phyloP scores from a whole-genome alignment of 139 green algal genomes.

The Chlorella sorokiniana region DNA sequence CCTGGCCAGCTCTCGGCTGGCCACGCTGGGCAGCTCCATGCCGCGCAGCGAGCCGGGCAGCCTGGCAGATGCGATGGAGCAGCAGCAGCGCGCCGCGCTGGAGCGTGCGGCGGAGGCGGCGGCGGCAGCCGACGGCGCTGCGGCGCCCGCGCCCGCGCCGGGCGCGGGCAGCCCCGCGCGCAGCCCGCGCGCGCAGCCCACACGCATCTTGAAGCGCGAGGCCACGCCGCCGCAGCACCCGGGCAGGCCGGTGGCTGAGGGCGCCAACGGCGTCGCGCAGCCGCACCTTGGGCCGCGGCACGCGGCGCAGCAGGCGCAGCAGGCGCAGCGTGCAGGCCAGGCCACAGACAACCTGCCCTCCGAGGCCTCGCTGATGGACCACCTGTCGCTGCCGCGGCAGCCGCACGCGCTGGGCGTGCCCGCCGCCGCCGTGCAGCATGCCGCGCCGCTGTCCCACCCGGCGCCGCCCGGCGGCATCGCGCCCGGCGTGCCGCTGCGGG shows the following conservation, averaged over 20 bases:
- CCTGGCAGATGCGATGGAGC: background rate
- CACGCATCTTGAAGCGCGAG: slow-evolving; percentile 22
- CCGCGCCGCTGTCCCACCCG: background rate
- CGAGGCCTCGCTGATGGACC: slow-evolving; percentile 12
- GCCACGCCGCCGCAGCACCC: background rate
- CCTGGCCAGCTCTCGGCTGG: slow-evolving; percentile 18
- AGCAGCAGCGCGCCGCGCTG: slow-evolving; percentile 21
- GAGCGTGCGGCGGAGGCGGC: background rate
- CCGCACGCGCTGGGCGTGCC: slow-evolving; percentile 21
- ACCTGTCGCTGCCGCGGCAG: slow-evolving; percentile 8
- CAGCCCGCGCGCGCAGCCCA: background rate
- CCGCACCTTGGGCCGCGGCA: background rate
- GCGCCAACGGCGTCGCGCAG: background rate
- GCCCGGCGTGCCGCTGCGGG: slow-evolving; percentile 6
- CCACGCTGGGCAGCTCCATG: slow-evolving; percentile 29
- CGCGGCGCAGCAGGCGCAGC: background rate
- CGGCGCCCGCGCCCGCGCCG: background rate
- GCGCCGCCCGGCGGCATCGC: background rate
- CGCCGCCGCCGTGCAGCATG: background rate
- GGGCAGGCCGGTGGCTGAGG: background rate
- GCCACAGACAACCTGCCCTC: slow-evolving; percentile 1
- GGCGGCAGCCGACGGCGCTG: background rate
- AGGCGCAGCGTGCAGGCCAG: background rate
- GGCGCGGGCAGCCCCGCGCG: background rate
- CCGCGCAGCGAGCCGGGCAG: slow-evolving; percentile 19